Percentiles rank a stretch among this genome's conserved stretches.
Conservation (phyloP, 139 green algal species). For the Volvox africanus region DNA sequence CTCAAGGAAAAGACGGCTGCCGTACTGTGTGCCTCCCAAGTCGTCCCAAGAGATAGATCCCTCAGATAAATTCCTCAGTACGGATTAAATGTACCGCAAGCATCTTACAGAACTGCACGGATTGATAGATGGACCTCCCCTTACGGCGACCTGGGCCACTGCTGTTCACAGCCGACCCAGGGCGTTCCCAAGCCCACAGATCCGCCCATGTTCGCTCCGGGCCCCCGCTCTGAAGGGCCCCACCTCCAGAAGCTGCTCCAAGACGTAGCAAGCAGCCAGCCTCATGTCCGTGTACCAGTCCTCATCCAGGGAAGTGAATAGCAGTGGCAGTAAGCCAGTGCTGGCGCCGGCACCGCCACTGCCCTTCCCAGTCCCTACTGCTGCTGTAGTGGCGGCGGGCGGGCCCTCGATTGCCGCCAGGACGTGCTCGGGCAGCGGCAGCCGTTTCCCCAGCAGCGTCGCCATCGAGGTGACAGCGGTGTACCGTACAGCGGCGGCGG, state of each 20-base stretch:
- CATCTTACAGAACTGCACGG: too few species aligned
- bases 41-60: too few species aligned
- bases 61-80: too few species aligned
- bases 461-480: constrained; percentile 72
- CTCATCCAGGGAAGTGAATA: constrained; percentile 82
- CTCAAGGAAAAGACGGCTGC: too few species aligned
- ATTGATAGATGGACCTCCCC: too few species aligned
- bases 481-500: constrained; percentile 79
- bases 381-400: neutral
- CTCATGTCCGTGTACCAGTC: constrained; percentile 86
- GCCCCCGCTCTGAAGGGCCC: neutral
- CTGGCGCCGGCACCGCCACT: neutral
- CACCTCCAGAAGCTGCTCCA: constrained; percentile 55
- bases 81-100: too few species aligned
- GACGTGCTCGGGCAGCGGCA: constrained; percentile 31
- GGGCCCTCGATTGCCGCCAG: constrained; percentile 13
- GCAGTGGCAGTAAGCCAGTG: constrained; percentile 69
- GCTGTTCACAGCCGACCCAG: too few species aligned
- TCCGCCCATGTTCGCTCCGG: too few species aligned
- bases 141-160: too few species aligned
- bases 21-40: too few species aligned
- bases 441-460: constrained; percentile 61
- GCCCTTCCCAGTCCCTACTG: neutral
- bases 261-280: constrained; percentile 67
- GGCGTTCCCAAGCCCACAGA: too few species aligned